Evolutionary conservation across 306 rosid species (phyloP).

Genomic region (Medicago ruthenica): DNA sequence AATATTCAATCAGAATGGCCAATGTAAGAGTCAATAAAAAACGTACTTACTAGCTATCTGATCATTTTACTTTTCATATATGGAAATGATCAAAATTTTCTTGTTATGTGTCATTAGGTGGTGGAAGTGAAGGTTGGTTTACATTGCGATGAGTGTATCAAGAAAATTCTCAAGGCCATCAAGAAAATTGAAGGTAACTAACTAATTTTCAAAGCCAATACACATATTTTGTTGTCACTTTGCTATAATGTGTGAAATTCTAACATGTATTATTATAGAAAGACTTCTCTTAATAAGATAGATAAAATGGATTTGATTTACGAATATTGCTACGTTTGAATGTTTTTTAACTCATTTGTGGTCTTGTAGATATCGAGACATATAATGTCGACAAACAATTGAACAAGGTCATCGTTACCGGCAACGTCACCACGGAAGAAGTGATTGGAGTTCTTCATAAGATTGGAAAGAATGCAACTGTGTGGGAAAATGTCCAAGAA

Average conservation of each 20-base stretch:
- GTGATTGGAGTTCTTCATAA: constrained; percentile 72
- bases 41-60: neutral
- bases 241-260: neutral
- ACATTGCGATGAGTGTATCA: constrained; percentile 88
- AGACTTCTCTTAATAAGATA: neutral
- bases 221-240: too few species aligned
- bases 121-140: constrained; percentile 89
- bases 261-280: neutral
- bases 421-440: constrained; percentile 71
- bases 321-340: neutral
- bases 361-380: constrained; percentile 70
- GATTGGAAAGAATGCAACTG: constrained; percentile 64
- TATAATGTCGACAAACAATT: constrained; percentile 71
- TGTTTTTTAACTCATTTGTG: neutral
- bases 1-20: constrained; percentile 47
- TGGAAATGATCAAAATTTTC: constrained; percentile 19
- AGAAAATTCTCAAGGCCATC: constrained; percentile 84
- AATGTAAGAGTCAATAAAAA: constrained; percentile 50
- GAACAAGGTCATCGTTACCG: constrained; percentile 77
- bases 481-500: constrained; percentile 57
- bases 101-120: constrained; percentile 49
- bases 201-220: too few species aligned
- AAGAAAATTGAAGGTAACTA: constrained; percentile 78
- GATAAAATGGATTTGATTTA: neutral
- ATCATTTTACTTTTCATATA: constrained; percentile 3